A percentile compares a stretch with the other conserved stretches of the same genome.
phyloP scores from a whole-genome alignment of 805 yeast species.

The Candida piceae region DNA sequence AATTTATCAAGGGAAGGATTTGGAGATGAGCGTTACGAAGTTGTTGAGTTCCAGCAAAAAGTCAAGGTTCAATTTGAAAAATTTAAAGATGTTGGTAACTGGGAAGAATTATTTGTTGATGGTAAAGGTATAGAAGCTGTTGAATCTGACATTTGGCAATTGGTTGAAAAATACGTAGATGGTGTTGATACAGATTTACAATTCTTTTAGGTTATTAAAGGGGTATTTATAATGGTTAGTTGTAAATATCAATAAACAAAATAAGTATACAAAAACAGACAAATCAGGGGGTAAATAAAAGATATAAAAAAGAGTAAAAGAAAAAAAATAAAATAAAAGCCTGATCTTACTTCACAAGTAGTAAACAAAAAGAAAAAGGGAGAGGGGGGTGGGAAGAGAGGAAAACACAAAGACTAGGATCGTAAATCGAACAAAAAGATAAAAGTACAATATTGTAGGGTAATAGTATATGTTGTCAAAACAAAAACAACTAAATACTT shows the following conservation, averaged over 20 bases:
- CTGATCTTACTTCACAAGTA: too few species aligned
- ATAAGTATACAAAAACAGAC: too few species aligned
- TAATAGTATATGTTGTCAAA: not conserved
- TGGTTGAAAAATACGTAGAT: slow-evolving; percentile 13
- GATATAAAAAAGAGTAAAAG: too few species aligned
- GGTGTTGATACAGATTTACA: slow-evolving; percentile 13
- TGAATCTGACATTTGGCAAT: slow-evolving; percentile 37
- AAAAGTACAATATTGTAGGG: not conserved
- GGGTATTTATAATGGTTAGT: too few species aligned
- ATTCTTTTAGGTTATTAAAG: too few species aligned
- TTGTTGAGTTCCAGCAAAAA: slow-evolving; percentile 59
- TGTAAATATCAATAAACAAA: too few species aligned
- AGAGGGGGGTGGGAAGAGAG: not conserved
- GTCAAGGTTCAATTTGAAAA: slow-evolving; percentile 59
- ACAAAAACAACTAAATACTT: not conserved
- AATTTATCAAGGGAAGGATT: slow-evolving; percentile 64
- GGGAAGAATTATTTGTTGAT: slow-evolving; percentile 57
- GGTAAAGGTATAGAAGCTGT: slow-evolving; percentile 55
- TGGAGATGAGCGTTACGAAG: slow-evolving; percentile 94
- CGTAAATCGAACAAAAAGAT: too few species aligned
- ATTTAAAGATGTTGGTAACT: slow-evolving; percentile 28
- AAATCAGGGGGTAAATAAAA: too few species aligned
- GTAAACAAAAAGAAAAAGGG: not conserved
- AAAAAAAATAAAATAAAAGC: too few species aligned
- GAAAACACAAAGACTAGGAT: too few species aligned